Conservation (phyloP, 805 yeast species). For the Phaffomyces antillensis region DNA sequence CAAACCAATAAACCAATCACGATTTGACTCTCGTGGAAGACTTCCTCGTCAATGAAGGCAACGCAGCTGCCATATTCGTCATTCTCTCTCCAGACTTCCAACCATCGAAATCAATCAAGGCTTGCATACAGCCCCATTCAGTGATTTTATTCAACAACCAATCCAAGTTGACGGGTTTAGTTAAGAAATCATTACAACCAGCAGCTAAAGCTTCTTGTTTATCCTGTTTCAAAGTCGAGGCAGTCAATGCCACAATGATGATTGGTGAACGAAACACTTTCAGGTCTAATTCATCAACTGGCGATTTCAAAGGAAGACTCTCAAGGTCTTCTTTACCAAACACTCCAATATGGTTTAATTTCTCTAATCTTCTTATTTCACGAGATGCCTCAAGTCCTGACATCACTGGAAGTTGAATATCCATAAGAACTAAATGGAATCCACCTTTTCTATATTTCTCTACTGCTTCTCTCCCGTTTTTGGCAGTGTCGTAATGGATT, state of each 20-base stretch:
- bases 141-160: conserved; percentile 93
- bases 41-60: conserved; percentile 21
- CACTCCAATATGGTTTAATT: conserved; percentile 66
- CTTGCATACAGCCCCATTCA: conserved; percentile 99
- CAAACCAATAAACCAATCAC: not conserved
- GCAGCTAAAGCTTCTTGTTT: conserved; percentile 89
- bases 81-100: conserved; percentile 55
- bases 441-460: conserved; percentile 95
- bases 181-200: conserved; percentile 94
- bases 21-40: conserved; percentile 5
- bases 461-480: conserved; percentile 91
- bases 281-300: conserved; percentile 52
- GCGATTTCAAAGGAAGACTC: conserved; percentile 20
- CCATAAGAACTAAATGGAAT: conserved; percentile 92
- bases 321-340: conserved; percentile 20
- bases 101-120: conserved; percentile 88
- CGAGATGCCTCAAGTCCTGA: conserved; percentile 94
- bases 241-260: conserved; percentile 96
- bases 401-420: conserved; percentile 91
- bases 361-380: conserved; percentile 81
- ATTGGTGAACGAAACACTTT: conserved; percentile 82
- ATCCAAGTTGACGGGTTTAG: conserved; percentile 89
- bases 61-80: conserved; percentile 28
- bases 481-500: conserved; percentile 79
- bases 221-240: conserved; percentile 79